Base-by-base conservation (phyloP, 345 rosid species). In the Acer negundo region DNA sequence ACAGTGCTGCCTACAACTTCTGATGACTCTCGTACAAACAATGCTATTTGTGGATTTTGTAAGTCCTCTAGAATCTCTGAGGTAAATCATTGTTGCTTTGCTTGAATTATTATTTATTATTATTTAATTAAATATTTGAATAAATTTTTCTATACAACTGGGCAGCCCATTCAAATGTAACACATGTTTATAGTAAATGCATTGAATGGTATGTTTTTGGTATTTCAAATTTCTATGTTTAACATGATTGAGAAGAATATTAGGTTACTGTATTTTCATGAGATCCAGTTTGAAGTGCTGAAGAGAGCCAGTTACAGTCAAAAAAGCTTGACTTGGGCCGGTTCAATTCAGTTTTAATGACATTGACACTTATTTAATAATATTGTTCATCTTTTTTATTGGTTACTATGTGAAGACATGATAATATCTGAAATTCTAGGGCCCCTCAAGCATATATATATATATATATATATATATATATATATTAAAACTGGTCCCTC, bases 111-210 rank as follows among this genome's bases (percentile, higher is more conserved):
- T 22, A 62, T 10, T 47, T n/a, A 19, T 12, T 1, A 2, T 22
- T 10, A 23, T 47, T 46, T 63, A 35, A 67, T 12, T 38, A 46
- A 56, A 74, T 19, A 44, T 72, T 22, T 53, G 61, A 26, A 66
- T 56, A 12, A 40, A 13, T 69, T 46, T 80, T 63, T 71, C 12
- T 64, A 93, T 97, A 84, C 74, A 56, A 87, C 92, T 72, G 98
- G 97, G 42, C 83, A 69, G 84, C 70, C 72, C 6, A 31, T 62
- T 76, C 87, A 55, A 78, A 79, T 83, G 91, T 84, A 24, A 85
- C 89, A 38, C 97, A 92, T 84, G 98, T 92, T 47, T 97, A 95
- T 71, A 83, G 77, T 35, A 75, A 67, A 70, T 95, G 98, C 75
- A 83, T 91, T 17, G 94, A 95, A 20, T 95, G 98, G 98, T 95